These are phyloP conservation scores for Meyerozyma guilliermondii DNA, from an alignment of 1,139 yeast genomes.

Conservation along the genomic window DNA sequence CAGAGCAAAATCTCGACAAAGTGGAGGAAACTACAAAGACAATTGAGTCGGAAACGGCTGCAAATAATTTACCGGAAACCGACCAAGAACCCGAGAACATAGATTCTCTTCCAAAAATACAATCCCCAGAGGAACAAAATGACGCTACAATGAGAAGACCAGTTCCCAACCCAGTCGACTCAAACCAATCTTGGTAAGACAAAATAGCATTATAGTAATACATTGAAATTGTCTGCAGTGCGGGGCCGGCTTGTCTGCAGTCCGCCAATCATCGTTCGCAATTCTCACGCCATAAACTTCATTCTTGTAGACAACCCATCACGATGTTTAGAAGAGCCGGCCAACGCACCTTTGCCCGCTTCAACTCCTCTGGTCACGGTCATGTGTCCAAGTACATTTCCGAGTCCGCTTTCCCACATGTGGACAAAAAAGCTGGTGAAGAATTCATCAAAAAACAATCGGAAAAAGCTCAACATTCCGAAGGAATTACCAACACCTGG, in stretches of 20 bases:
- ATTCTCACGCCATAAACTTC: constrained; percentile 1
- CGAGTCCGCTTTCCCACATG: constrained; percentile 35
- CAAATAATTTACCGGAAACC: not conserved
- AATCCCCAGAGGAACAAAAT: not conserved
- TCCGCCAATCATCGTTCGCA: not conserved
- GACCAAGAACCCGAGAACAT: not conserved
- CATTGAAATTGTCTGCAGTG: too few species aligned
- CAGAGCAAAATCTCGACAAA: not conserved
- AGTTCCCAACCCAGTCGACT: not conserved
- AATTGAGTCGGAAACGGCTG: not conserved
- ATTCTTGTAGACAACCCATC: constrained; percentile 1
- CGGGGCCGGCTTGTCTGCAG: not conserved
- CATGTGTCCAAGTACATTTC: constrained; percentile 38
- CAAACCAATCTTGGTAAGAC: not conserved
- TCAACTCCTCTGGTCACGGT: constrained; percentile 38
- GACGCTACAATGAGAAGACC: not conserved
- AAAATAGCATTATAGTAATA: too few species aligned
- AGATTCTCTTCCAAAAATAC: not conserved
- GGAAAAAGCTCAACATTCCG: constrained; percentile 76
- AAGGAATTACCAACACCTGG: constrained; percentile 74
- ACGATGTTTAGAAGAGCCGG: constrained; percentile 34
- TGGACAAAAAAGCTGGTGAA: constrained; percentile 38
- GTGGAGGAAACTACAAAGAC: not conserved
- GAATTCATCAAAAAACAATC: constrained; percentile 37
- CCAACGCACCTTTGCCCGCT: constrained; percentile 40